Conservation (phyloP, 2,329 filamentous ascomycete species). For the Colletotrichum sp. region DNA sequence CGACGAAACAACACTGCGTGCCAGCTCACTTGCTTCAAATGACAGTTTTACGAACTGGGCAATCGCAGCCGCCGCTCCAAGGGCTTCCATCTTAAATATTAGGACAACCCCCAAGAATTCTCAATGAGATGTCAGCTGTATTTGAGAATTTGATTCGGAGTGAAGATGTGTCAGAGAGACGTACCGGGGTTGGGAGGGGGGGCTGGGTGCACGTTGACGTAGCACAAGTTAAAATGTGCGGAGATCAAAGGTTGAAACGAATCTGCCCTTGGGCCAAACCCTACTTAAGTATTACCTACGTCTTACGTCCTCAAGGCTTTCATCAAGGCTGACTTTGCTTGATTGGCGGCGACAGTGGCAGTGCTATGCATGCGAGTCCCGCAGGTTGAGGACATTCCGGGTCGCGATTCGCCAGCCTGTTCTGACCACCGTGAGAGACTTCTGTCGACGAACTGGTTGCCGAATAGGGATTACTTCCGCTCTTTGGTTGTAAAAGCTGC, state of each 20-base stretch:
- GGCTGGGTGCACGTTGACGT: too few species aligned
- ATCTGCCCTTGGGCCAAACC: too few species aligned
- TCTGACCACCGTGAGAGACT: background rate
- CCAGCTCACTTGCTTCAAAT: rapidly evolving
- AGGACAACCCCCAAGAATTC: too few species aligned
- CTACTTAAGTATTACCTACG: too few species aligned
- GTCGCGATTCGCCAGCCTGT: background rate
- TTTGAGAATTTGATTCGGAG: too few species aligned
- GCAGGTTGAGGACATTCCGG: rapidly evolving
- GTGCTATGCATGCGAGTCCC: background rate
- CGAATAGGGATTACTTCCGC: too few species aligned
- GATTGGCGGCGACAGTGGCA: background rate
- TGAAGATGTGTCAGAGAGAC: too few species aligned
- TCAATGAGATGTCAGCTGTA: too few species aligned
- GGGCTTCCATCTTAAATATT: background rate
- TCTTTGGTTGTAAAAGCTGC: too few species aligned
- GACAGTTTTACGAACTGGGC: background rate
- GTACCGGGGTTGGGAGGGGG: too few species aligned
- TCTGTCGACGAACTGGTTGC: too few species aligned
- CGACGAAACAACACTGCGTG: background rate
- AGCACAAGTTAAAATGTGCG: too few species aligned
- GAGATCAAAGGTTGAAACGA: background rate
- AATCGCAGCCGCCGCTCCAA: background rate
- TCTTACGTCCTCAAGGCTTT: background rate
- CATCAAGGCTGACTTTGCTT: rapidly evolving